Base-by-base conservation (phyloP, 805 yeast genomes). In the Metschnikowia aberdeeniae region DNA sequence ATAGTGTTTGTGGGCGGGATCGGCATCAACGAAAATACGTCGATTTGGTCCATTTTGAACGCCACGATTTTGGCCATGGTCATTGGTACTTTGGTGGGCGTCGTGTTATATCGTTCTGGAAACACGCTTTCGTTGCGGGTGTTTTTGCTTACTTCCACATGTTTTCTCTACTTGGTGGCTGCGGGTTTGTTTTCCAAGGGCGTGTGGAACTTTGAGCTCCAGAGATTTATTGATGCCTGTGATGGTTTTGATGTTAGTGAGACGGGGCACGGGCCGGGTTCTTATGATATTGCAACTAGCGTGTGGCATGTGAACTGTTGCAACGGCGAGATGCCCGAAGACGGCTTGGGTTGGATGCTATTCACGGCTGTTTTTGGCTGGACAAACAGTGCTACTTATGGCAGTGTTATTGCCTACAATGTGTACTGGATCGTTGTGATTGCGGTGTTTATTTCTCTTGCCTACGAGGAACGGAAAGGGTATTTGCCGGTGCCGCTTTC, bases 301-400 rank as follows among this genome's bases (percentile, higher is more conserved):
- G 82, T 89, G 2, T 89, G 97, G 97, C 97, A 89, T 62, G 96
- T 89, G 22, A 88, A 89, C 65, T 89, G 96, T 63, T 89, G 97
- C 67, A 89, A 89, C 62, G 95, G 96, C 20, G 84, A 86, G 54
- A 42, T 52, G 29, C 54, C 57, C 12, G 85, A 78, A n/a, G 97
- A 89, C 58, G 95, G 95, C 4, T 45, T 52, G 12, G 80, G 83
- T 28, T 89, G 95, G 96, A 88, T 89, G 95, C 70, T 89, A 30
- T 74, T 86, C 56, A 88, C 90, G 30, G 97, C 96, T 1, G 71
- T 89, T 5, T 75, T 89, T 41, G 97, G 97, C 1, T 89, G 97
- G 97, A 89, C 93, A 11, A 89, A 89, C 62, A 80, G 90, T 51
- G 97, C 96, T 3, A 89, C 97, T 0, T 87, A 84, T 59, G 95